A percentile compares a stretch with the other conserved stretches of the same genome.
Conservation (phyloP, 179 eudicot genomes). For the Actinidia arguta region DNA sequence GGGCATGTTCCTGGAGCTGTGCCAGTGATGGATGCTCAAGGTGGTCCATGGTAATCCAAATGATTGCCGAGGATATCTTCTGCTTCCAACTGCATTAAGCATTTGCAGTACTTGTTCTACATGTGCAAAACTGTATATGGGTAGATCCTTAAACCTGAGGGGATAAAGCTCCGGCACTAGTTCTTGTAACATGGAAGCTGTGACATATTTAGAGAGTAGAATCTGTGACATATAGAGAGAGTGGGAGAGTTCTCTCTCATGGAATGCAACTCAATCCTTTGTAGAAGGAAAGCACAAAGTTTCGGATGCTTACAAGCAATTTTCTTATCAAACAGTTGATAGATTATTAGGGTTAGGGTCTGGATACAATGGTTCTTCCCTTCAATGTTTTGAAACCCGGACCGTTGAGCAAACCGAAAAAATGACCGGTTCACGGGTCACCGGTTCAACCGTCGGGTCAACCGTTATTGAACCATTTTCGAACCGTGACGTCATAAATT, state of each 20-base stretch:
- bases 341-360: too few species aligned
- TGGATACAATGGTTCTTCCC: too few species aligned
- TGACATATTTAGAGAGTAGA: too few species aligned
- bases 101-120: conserved; percentile 15
- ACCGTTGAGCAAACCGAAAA: too few species aligned
- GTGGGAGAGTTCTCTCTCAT: neutral
- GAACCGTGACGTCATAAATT: too few species aligned
- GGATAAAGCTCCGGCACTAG: conserved; percentile 35
- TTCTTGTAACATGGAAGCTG: conserved; percentile 38
- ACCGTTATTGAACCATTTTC: too few species aligned
- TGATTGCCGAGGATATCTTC: conserved; percentile 25
- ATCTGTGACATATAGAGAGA: too few species aligned
- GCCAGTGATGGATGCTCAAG: conserved; percentile 22
- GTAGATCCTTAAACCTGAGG: conserved; percentile 42
- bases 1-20: conserved; percentile 18
- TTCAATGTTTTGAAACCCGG: too few species aligned
- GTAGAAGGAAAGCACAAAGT: neutral
- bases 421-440: too few species aligned
- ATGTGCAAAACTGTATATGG: conserved; percentile 7
- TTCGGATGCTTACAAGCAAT: neutral
- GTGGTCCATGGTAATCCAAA: conserved; percentile 30
- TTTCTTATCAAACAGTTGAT: neutral
- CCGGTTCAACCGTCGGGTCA: too few species aligned
- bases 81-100: neutral
- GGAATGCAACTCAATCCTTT: neutral